A percentile compares a stretch with the other conserved stretches of the same genome.
These are phyloP conservation scores for Gorgonomyces haynaldii DNA, from an alignment of 192 early-diverging fungal species.

Conservation along the genomic window DNA sequence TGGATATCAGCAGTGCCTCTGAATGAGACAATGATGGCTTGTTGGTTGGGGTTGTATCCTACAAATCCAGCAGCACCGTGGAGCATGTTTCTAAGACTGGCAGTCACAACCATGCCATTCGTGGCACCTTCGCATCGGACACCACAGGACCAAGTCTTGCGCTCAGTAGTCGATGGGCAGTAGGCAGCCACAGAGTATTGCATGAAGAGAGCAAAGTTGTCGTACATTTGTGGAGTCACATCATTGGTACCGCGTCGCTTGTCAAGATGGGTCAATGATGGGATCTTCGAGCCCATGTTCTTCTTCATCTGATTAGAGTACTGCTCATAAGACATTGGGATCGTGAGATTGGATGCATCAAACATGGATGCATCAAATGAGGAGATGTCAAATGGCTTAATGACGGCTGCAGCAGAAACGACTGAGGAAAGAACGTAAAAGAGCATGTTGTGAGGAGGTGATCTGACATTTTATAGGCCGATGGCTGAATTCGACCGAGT, in stretches of 20 bases:
- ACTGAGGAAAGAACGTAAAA: no score
- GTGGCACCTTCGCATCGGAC: neutral
- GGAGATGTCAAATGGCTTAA: no score
- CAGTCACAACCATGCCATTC: neutral
- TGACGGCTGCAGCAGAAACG: no score
- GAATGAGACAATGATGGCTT: constrained; percentile 6
- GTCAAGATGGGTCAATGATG: neutral
- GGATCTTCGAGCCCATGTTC: neutral
- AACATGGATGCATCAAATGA: no score
- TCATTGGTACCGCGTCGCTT: neutral
- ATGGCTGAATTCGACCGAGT: no score
- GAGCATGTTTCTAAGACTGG: neutral
- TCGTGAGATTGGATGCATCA: no score
- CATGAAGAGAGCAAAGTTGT: constrained; percentile 1
- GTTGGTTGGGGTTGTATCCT: constrained; percentile 5
- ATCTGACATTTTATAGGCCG: no score
- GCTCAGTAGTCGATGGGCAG: neutral
- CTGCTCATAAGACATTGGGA: constrained; percentile 1
- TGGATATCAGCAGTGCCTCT: constrained; percentile 4
- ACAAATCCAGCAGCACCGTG: constrained; percentile 1
- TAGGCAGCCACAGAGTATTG: neutral
- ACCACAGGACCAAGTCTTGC: constrained; percentile 2
- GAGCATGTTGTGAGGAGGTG: no score
- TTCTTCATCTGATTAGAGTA: neutral
- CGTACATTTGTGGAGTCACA: neutral